Conservation (phyloP, 2,329 filamentous ascomycete species). For the Blastomyces parvus region DNA sequence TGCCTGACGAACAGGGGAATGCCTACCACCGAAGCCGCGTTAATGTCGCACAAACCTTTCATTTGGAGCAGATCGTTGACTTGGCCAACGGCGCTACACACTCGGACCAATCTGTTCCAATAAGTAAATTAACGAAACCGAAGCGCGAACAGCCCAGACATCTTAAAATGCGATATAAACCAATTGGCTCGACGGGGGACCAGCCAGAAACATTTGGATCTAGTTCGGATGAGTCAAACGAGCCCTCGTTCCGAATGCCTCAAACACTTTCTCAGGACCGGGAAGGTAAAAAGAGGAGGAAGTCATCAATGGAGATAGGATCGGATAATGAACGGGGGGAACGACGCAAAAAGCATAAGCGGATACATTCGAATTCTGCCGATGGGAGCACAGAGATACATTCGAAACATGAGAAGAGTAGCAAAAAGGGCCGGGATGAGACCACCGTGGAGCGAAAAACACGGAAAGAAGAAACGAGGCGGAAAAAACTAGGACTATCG, state of each 20-base stretch:
- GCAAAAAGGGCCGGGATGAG: slow-evolving; percentile 33
- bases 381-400: slow-evolving; percentile 15
- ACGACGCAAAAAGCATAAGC: slow-evolving; percentile 33
- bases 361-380: slow-evolving; percentile 22
- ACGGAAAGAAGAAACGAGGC: slow-evolving; percentile 28
- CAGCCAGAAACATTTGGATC: slow-evolving; percentile 29
- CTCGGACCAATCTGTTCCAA: slow-evolving; percentile 5
- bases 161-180: slow-evolving; percentile 38
- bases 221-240: slow-evolving; percentile 32
- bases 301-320: slow-evolving; percentile 16
- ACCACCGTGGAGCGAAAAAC: slow-evolving; percentile 27
- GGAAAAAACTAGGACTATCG: slow-evolving; percentile 24
- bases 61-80: slow-evolving; percentile 16
- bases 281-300: slow-evolving; percentile 33
- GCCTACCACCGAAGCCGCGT: slow-evolving; percentile 22
- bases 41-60: slow-evolving; percentile 19
- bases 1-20: slow-evolving; percentile 30
- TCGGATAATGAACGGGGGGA: slow-evolving; percentile 17
- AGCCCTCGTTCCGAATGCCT: slow-evolving; percentile 27
- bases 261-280: slow-evolving; percentile 19
- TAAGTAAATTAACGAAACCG: slow-evolving; percentile 25
- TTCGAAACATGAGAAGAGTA: slow-evolving; percentile 17
- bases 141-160: slow-evolving; percentile 34
- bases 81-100: slow-evolving; percentile 7
- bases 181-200: slow-evolving; percentile 30